A percentile compares a stretch with the other conserved stretches of the same genome.
Evolutionary conservation across 805 yeast genomes (phyloP).

Genomic region (Wickerhamiella brachini): DNA sequence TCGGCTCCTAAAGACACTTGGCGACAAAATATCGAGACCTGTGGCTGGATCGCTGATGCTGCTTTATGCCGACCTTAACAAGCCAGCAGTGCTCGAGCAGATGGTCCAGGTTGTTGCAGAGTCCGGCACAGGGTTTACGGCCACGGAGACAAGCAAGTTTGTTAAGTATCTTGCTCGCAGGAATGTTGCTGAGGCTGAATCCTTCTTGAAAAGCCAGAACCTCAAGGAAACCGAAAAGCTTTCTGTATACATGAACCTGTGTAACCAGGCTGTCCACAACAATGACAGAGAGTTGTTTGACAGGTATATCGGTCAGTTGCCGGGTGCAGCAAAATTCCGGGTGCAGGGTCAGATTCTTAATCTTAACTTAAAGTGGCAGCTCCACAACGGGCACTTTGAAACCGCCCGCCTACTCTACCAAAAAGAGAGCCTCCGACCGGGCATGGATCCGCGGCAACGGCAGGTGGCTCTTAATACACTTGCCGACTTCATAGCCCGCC

Average conservation of each 20-base stretch:
- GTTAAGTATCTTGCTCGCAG: constrained; percentile 5
- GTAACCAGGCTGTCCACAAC: constrained; percentile 10
- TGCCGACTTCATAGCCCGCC: background rate
- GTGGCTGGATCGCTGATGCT: background rate
- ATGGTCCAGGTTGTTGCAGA: background rate
- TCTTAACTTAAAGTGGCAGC: constrained; percentile 16
- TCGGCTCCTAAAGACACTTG: background rate
- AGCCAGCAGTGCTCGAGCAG: background rate
- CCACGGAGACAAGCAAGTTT: constrained; percentile 9
- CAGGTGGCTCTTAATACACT: constrained; percentile 11
- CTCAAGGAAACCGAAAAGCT: constrained; percentile 1
- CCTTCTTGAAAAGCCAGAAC: background rate
- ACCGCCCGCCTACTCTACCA: constrained; percentile 13
- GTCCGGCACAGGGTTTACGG: constrained; percentile 24
- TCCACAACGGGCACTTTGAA: constrained; percentile 9
- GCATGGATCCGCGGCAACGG: constrained; percentile 8
- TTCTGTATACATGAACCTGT: constrained; percentile 6
- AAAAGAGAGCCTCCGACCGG: constrained; percentile 3
- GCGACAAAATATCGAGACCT: background rate
- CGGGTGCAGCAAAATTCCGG: background rate
- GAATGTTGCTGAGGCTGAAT: constrained; percentile 2
- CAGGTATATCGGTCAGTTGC: background rate
- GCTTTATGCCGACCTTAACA: background rate
- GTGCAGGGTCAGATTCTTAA: constrained; percentile 9
- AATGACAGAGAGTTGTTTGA: background rate